Evolutionary conservation across 306 rosid species (phyloP), one percentile per base, ranked within the genome.

Genomic region (Castanea crenata): DNA sequence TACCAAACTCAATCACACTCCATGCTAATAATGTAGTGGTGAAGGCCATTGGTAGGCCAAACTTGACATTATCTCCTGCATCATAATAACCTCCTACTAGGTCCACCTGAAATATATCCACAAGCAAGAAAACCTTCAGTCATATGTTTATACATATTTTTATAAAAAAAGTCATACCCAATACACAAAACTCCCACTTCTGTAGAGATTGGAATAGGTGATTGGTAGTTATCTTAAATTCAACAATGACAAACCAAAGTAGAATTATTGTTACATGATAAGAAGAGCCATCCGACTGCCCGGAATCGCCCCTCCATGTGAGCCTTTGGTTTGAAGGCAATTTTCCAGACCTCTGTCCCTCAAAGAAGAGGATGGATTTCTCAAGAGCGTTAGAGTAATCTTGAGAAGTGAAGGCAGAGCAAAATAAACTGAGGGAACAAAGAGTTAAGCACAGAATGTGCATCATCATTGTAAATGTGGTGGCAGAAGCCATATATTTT

Each of bases 41-140:
- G 75, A 94, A 94, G 19, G 98, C 97, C 97, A 94, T 91, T 67
- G 97, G 98, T 25, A 94, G 52, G 31, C 98, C 98, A 81, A 92
- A 94, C 85, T 94, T 92, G 56, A 94, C 86, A 62, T 94, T 94
- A 52, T 94, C 98, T 44, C 97, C 98, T 6, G 98, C 98, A 87
- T 94, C 98, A 85, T 94, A 94, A 80, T 94, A 94, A 67, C 98
- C 98, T 0, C 98, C 98, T 1, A 86, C 93, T 25, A 92, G 75
- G 84, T 92, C 89, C 83, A 92, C 97, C 98, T 92, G 76, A 78
- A 83, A 86, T 41, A 41, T 41, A 41, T 84, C 35, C 54, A 49
- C 65, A 75, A 35, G 35, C 63, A 72, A 55, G 21, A 13, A 69
- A 44, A 74, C 15, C 23, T 3, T 46, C 13, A 73, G 21, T 20